Evolutionary conservation across 2,329 filamentous ascomycete species (phyloP).

Genomic region (Amesomyces nigricolor): DNA sequence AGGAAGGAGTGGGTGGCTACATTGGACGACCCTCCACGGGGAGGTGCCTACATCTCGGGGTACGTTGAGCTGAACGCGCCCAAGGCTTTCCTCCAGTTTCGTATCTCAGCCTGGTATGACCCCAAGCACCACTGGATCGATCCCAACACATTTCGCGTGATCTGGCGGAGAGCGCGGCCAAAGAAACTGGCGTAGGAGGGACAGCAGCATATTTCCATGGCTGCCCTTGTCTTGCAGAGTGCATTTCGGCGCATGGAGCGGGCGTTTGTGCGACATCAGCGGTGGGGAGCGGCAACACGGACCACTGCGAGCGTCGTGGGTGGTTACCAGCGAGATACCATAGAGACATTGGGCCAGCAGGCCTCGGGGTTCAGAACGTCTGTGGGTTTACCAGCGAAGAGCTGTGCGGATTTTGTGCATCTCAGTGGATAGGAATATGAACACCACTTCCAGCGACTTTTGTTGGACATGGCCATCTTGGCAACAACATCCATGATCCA

Average conservation of each 20-base stretch:
- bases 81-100: no score
- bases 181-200: not conserved
- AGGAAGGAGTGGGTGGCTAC: slow-evolving; percentile 38
- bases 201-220: no score
- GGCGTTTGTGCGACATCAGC: not conserved
- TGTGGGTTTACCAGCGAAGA: not conserved
- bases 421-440: not conserved
- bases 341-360: not conserved
- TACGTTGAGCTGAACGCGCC: slow-evolving; percentile 47
- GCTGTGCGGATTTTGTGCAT: not conserved
- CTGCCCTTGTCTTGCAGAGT: no score
- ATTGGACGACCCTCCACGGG: slow-evolving; percentile 39
- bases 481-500: not conserved
- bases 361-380: not conserved
- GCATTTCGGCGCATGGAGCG: no score
- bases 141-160: not conserved
- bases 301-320: not conserved
- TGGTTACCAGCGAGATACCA: slow-evolving; percentile 10
- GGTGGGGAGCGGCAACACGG: not conserved
- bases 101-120: slow-evolving; percentile 37
- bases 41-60: slow-evolving; percentile 49
- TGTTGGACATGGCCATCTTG: not conserved
- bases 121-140: slow-evolving; percentile 42
- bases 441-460: not conserved
- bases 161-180: not conserved